Evolutionary conservation across 805 yeast species (phyloP).

Genomic region (Saccharomycopsis oosterbeekiorum): DNA sequence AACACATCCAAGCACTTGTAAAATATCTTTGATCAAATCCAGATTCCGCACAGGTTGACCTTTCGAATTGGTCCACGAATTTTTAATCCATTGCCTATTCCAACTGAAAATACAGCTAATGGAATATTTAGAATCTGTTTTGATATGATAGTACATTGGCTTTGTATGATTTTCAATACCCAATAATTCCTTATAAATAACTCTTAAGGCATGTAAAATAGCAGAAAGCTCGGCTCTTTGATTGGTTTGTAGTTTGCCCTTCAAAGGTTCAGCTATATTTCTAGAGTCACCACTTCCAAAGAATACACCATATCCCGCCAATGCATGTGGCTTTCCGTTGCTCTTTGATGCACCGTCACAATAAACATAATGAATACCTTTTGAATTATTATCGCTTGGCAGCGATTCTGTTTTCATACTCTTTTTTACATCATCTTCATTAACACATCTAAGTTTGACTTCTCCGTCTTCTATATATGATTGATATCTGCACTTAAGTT

Average conservation of each 20-base stretch:
- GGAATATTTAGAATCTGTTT: slow-evolving; percentile 66
- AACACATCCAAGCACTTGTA: slow-evolving; percentile 29
- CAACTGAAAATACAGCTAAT: slow-evolving; percentile 48
- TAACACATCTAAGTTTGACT: not conserved
- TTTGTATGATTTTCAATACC: slow-evolving; percentile 19
- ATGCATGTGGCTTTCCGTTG: slow-evolving; percentile 38
- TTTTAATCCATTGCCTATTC: slow-evolving; percentile 44
- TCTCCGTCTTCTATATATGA: not conserved
- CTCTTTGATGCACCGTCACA: slow-evolving; percentile 73
- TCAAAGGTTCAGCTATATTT: slow-evolving; percentile 45
- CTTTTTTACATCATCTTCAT: not conserved
- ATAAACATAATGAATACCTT: slow-evolving; percentile 31
- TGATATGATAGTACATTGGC: slow-evolving; percentile 32
- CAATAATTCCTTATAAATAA: slow-evolving; percentile 29
- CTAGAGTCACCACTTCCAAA: slow-evolving; percentile 47
- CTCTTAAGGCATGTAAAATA: slow-evolving; percentile 42
- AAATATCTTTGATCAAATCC: slow-evolving; percentile 37
- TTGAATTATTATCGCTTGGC: not conserved
- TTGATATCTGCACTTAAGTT: not conserved
- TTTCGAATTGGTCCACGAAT: slow-evolving; percentile 41
- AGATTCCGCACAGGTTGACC: slow-evolving; percentile 40
- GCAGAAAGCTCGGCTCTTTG: slow-evolving; percentile 77
- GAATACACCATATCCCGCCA: slow-evolving; percentile 70
- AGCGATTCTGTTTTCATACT: not conserved
- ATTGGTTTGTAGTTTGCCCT: slow-evolving; percentile 50